phyloP scores from a whole-genome alignment of 192 early-diverging fungal genomes.

The Backusella liffmaniae region DNA sequence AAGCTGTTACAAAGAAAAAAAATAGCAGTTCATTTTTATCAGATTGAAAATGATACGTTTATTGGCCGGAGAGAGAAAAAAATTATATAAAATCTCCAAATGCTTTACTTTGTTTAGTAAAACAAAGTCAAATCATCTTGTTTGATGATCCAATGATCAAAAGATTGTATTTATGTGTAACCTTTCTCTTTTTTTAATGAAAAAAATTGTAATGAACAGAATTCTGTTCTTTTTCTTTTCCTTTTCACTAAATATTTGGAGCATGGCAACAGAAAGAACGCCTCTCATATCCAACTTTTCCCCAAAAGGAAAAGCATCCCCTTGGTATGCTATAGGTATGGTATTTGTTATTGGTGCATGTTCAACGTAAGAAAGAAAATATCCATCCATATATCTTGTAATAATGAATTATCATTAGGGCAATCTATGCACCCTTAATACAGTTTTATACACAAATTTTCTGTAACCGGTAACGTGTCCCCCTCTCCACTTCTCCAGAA shows the following conservation, averaged over 20 bases:
- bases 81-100: neutral
- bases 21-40: neutral
- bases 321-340: neutral
- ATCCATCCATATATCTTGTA: neutral
- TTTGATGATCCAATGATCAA: constrained; percentile 2
- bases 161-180: neutral
- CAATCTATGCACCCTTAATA: constrained; percentile 12
- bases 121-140: neutral
- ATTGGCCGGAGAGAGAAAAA: neutral
- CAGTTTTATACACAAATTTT: constrained; percentile 28
- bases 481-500: neutral
- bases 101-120: neutral
- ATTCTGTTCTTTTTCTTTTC: neutral
- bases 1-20: neutral
- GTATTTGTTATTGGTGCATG: constrained; percentile 11
- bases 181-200: neutral
- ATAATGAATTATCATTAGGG: neutral
- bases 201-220: neutral
- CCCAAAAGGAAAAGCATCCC: constrained; percentile 10
- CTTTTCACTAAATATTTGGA: neutral
- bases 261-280: neutral
- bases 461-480: constrained; percentile 19
- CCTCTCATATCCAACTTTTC: neutral
- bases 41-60: neutral
- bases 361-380: neutral